Base-by-base conservation (phyloP, 257 asterid species). In the Primulina eburnea region DNA sequence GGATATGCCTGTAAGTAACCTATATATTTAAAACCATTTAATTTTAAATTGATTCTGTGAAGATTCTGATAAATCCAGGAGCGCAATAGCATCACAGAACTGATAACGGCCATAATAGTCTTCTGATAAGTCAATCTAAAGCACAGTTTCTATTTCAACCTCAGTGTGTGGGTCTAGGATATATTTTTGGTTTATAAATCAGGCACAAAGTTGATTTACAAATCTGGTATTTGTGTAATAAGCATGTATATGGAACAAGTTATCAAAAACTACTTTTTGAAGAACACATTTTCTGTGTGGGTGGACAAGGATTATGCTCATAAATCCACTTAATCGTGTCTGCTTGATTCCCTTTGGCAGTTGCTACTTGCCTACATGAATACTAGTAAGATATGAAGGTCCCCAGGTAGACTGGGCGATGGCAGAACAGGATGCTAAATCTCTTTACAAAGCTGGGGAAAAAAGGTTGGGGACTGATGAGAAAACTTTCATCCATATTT, bases 381-480 rank as follows among this genome's bases (percentile, higher is more conserved):
- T 74, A 38, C 76, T 28, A 20, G n/a, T 73, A 43, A 89, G 98
- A 28, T 88, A 91, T 66, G 98, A 91, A 83, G 99, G 99, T 74
- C 93, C 89, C n/a, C 92, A 87, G 81, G 82, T 88, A 78, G 99
- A 94, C 77, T 71, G 79, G 67, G 84, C 82, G 69, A 67, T 74
- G 77, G 90, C 59, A 3, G 97, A 94, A 33, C 79, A 79, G 67
- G 99, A 94, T 84, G 97, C 99, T 75, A 89, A 84, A 81, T 64
- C 87, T 64, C 96, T 94, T 63, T 94, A 35, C 61, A 91, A 88
- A 79, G 98, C 99, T 21, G 99, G 99, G 55, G 99, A 89, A 73
- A 94, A 76, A 82, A 89, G 69, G 84, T 52, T 92, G 33, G 98
- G 99, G 73, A 94, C 98, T 30, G 99, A 94, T 62, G 99, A 94